Evolutionary conservation across 2,329 filamentous ascomycete genomes (phyloP).

Genomic region (Ceratocystis cacaofunesta): DNA sequence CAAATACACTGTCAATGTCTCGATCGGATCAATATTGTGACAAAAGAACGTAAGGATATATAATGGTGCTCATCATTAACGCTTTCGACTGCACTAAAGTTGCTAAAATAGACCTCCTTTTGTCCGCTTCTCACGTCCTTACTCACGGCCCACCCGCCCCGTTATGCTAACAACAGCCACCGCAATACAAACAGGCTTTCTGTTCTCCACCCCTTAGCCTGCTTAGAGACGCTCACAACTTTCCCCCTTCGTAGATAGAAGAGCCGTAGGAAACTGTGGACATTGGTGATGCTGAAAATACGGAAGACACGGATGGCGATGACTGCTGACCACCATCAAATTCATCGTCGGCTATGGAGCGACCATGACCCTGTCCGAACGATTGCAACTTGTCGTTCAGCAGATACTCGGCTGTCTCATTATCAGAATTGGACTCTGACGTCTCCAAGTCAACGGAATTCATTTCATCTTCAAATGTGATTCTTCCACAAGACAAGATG

Average conservation of each 20-base stretch:
- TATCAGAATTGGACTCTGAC: not conserved
- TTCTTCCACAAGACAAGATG: not conserved
- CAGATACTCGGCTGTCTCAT: not conserved
- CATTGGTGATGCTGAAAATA: not conserved
- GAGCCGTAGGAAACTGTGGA: not conserved
- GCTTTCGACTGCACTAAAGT: no score
- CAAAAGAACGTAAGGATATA: no score
- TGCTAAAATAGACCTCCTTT: no score
- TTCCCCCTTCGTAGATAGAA: no score
- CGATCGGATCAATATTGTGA: no score
- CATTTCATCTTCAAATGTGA: not conserved
- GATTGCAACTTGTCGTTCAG: not conserved
- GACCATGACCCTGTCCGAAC: not conserved
- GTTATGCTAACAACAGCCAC: no score
- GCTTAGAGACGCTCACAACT: no score
- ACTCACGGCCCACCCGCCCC: no score
- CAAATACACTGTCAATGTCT: not conserved
- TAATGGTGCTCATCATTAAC: no score
- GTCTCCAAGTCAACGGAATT: not conserved
- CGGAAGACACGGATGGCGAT: not conserved
- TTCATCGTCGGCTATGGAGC: not conserved
- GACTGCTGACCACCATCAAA: not conserved
- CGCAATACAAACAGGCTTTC: no score
- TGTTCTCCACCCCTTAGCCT: no score
- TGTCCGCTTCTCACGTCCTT: no score